Evolutionary conservation across 345 rosid species (phyloP).

Genomic region (Murraya paniculata): DNA sequence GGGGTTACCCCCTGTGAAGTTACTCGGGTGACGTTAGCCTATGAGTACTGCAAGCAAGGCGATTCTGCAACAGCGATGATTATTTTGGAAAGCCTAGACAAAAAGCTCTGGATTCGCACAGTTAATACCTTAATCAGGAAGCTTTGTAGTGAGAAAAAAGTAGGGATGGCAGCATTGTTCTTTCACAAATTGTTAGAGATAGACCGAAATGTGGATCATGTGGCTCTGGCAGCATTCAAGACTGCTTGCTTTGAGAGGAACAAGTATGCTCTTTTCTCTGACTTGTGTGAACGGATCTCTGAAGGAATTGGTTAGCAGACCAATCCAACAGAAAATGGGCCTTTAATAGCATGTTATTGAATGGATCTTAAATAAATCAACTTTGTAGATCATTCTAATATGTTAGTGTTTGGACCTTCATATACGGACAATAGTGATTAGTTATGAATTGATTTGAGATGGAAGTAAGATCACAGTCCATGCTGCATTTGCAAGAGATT

Average conservation of each 20-base stretch:
- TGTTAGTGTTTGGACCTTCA: not conserved
- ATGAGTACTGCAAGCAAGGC: conserved; percentile 74
- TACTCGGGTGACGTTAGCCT: conserved; percentile 72
- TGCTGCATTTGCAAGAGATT: not conserved
- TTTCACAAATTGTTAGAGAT: conserved; percentile 60
- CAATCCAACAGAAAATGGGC: not conserved
- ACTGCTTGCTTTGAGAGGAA: conserved; percentile 78
- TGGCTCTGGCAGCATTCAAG: conserved; percentile 64
- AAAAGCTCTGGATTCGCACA: conserved; percentile 72
- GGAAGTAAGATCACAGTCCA: not conserved
- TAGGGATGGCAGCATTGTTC: conserved; percentile 79
- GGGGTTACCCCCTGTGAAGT: conserved; percentile 80
- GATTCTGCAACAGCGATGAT: conserved; percentile 82
- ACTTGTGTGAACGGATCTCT: conserved; percentile 55
- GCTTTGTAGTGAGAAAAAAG: conserved; percentile 80
- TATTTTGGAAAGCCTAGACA: conserved; percentile 72
- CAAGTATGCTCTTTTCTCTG: conserved; percentile 67
- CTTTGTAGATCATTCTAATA: too few relatives aligned
- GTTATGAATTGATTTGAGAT: not conserved
- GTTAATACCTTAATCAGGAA: conserved; percentile 74
- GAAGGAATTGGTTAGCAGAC: conserved; percentile 46
- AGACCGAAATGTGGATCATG: conserved; percentile 52
- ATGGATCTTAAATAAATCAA: not conserved
- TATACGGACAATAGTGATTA: not conserved
- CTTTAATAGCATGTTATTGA: not conserved